phyloP scores from a whole-genome alignment of 2,329 filamentous ascomycete species.

The Trichoderma simmonsii region DNA sequence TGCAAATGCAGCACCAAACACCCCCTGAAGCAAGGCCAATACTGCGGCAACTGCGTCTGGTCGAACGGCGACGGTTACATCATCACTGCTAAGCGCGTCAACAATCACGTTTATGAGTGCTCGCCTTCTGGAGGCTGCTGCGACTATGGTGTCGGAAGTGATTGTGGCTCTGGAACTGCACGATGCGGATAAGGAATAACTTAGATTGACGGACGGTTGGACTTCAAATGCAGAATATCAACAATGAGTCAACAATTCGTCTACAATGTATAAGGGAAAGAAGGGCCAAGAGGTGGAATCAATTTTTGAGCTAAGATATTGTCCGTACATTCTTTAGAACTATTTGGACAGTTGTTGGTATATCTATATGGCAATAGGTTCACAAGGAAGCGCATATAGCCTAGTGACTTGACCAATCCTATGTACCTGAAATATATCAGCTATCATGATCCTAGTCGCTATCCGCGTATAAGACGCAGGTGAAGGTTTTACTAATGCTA shows the following conservation, averaged over 20 bases:
- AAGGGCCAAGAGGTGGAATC: background rate
- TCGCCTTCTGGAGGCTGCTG: background rate
- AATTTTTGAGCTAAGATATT: background rate
- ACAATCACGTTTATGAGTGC: slow-evolving; percentile 8
- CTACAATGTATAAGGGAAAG: background rate
- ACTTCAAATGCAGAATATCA: background rate
- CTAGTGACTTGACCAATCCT: background rate
- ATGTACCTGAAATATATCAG: background rate
- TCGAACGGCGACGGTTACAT: slow-evolving; percentile 6
- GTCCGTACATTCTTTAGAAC: background rate
- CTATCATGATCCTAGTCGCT: background rate
- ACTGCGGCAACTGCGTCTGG: slow-evolving; percentile 7
- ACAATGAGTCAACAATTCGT: background rate
- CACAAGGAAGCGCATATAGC: background rate
- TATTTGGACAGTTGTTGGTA: background rate
- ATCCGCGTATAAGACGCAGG: background rate
- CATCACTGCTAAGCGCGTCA: slow-evolving; percentile 3
- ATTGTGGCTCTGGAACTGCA: slow-evolving; percentile 10
- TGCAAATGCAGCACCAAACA: slow-evolving; percentile 6
- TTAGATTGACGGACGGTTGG: background rate
- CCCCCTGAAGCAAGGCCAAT: slow-evolving; percentile 3
- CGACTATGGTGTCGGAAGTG: background rate
- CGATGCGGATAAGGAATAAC: background rate
- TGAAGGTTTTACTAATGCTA: background rate
- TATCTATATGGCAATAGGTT: background rate